Evolutionary conservation across 805 yeast genomes (phyloP), one percentile per base, ranked within the genome.

Genomic region (Tetrapisispora nanseiensis): DNA sequence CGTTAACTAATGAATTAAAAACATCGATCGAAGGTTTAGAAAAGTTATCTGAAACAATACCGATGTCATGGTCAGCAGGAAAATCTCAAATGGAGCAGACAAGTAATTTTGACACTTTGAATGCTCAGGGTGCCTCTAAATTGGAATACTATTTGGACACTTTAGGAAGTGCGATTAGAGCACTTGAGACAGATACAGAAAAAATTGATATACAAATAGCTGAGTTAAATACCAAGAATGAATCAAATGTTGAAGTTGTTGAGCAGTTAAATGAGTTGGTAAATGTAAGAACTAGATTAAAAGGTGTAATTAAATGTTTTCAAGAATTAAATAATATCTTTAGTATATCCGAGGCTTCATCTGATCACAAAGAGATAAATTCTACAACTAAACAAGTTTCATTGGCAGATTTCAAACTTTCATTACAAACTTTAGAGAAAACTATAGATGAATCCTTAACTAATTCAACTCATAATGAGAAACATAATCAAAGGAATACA

Each of bases 71-170:
- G 48, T 50, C 52, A 10, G 4, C 45, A 7, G 22, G 41, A 4
- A 32, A 36, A 28, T 11, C 28, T 7, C 7, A 52, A 18, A 48
- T 43, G n/a, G 35, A 32, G 10, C 28, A 29, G 29, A 52, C 46
- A 12, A 49, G 41, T 30, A 45, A 33, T 10, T 45, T 45, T 8
- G 42, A 48, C 13, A 46, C 46, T 10, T 51, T 61, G n/a, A 40
- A 41, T 11, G 44, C 42, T 3, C 50, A 51, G 13, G 72, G 74
- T 8, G 69, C 76, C 1, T 73, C 82, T 9, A 68, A 85, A 45
- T 61, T 82, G 37, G 82, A 80, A 49, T 81, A 81, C 57, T 81
- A 80, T 54, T 62, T 78, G 33, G 82, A 78, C 34, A 73, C 80
- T 1, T 59, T 82, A 37, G 69, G 74, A 13, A 73, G 76, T 40